These are phyloP conservation scores for Lentinula raphanica DNA, from an alignment of 768 basidiomycete species.

Conservation along the genomic window DNA sequence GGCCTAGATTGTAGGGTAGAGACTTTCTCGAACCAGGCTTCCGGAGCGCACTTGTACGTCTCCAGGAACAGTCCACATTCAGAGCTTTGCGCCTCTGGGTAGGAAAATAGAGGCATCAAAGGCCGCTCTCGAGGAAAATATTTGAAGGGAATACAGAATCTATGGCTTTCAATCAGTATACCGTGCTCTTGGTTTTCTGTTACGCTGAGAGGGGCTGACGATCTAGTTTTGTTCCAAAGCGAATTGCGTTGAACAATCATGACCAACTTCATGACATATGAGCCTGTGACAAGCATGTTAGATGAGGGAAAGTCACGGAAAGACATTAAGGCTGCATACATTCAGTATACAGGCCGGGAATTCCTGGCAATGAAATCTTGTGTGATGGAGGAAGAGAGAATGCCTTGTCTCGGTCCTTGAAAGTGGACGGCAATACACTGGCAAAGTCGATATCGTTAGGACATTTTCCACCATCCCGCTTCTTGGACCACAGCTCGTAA, in stretches of 20 bases:
- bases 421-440: background rate
- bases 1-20: background rate
- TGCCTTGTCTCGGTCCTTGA: background rate
- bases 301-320: background rate
- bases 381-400: constrained; percentile 1
- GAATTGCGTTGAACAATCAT: constrained; percentile 31
- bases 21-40: constrained; percentile 3
- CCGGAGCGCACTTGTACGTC: constrained; percentile 7
- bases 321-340: constrained; percentile 11
- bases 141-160: constrained; percentile 9
- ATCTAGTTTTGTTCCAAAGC: constrained; percentile 41
- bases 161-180: no score
- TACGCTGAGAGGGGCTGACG: no score
- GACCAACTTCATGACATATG: constrained; percentile 42
- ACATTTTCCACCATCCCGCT: background rate
- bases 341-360: constrained; percentile 33
- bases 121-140: constrained; percentile 10
- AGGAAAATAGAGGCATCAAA: background rate
- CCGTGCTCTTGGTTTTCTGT: no score
- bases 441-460: background rate
- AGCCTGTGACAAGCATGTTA: background rate
- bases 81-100: background rate
- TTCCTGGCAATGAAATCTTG: background rate
- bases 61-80: background rate
- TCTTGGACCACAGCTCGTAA: constrained; percentile 5